A percentile compares a stretch with the other conserved stretches of the same genome.
Evolutionary conservation across 2,329 filamentous ascomycete species (phyloP).

Genomic region (Blumeria hordei): DNA sequence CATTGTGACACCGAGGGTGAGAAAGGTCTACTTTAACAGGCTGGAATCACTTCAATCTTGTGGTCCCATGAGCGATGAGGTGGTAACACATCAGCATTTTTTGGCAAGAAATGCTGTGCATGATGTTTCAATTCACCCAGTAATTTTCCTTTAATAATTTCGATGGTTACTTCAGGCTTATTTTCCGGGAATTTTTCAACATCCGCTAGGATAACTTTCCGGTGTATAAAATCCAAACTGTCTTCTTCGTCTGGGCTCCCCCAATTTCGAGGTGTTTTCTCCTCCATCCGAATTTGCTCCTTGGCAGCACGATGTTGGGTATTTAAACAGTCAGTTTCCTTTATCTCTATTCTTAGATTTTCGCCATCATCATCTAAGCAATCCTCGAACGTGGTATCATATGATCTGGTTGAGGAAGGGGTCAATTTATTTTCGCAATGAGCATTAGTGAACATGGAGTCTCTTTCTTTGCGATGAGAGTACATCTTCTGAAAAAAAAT

Average conservation of each 20-base stretch:
- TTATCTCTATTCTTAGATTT: too few species aligned
- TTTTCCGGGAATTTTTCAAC: not conserved
- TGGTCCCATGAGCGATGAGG: not conserved
- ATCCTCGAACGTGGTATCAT: too few species aligned
- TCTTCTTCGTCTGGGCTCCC: not conserved
- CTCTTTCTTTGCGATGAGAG: too few species aligned
- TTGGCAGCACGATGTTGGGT: not conserved
- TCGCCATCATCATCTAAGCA: too few species aligned
- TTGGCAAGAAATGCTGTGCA: not conserved
- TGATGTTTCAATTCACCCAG: not conserved
- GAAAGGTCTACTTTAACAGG: not conserved
- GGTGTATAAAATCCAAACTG: not conserved
- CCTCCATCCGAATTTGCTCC: not conserved
- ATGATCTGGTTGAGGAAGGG: too few species aligned
- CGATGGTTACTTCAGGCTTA: not conserved
- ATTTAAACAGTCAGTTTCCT: too few species aligned
- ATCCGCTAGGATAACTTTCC: not conserved
- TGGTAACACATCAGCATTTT: not conserved
- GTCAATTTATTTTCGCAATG: too few species aligned
- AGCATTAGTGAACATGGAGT: too few species aligned
- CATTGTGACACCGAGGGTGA: not conserved
- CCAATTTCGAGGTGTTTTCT: not conserved
- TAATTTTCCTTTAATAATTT: not conserved
- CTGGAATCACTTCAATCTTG: not conserved
- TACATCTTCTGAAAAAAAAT: too few species aligned